These are phyloP conservation scores for Fraxinus pennsylvanica DNA, from an alignment of 257 asterid species.

Conservation along the genomic window DNA sequence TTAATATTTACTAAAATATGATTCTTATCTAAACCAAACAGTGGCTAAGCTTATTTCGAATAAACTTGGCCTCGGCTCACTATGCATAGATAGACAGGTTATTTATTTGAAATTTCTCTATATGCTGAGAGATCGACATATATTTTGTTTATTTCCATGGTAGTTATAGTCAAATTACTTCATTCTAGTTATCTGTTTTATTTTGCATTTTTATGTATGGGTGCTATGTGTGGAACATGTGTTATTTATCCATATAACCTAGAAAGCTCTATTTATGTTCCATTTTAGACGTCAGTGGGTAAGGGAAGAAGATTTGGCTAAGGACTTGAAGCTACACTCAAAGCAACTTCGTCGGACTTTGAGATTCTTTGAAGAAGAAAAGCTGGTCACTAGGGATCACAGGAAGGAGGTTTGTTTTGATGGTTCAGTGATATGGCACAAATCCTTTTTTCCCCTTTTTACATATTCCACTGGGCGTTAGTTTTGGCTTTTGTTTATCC, in stretches of 20 bases:
- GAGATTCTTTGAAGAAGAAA: constrained; percentile 92
- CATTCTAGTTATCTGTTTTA: not conserved
- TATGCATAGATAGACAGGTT: not conserved
- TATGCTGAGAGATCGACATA: not conserved
- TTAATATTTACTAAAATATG: too few relatives aligned
- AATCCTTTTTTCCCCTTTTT: constrained; percentile 21
- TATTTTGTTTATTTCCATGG: not conserved
- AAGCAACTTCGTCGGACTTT: constrained; percentile 93
- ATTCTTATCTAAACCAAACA: too few relatives aligned
- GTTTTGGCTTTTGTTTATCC: constrained; percentile 7
- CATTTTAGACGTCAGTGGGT: constrained; percentile 86
- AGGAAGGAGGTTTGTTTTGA: constrained; percentile 76
- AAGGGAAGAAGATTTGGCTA: constrained; percentile 96
- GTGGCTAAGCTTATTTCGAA: not conserved
- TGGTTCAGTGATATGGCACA: constrained; percentile 30
- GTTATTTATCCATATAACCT: not conserved
- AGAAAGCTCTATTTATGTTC: constrained; percentile 22
- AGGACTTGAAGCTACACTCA: constrained; percentile 91
- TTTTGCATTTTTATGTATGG: not conserved
- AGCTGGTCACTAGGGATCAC: constrained; percentile 85
- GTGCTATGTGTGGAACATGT: not conserved
- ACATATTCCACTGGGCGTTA: constrained; percentile 1
- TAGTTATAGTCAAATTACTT: not conserved
- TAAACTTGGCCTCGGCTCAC: not conserved
- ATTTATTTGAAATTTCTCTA: not conserved